Conservation (phyloP, 371 early-diverging fungal genomes). For the Mortierella sp. region DNA sequence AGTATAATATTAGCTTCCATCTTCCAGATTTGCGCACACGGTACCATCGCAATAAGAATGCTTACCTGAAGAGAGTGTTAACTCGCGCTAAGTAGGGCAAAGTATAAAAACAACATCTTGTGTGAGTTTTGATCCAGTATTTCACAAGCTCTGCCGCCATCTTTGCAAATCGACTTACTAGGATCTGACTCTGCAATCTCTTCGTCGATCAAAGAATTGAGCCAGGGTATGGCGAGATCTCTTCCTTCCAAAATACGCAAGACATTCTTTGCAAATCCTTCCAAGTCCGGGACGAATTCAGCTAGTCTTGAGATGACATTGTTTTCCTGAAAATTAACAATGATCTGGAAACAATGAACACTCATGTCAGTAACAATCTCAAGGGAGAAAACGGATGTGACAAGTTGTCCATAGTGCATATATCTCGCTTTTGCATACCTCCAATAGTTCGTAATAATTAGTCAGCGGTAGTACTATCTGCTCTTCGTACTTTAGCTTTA, state of each 20-base stretch:
- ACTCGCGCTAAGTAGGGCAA: constrained; percentile 21
- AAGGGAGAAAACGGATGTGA: background rate
- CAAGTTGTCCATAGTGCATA: background rate
- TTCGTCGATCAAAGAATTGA: constrained; percentile 68
- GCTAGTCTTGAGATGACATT: constrained; percentile 65
- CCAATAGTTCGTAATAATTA: constrained; percentile 55
- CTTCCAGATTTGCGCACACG: background rate
- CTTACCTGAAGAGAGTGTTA: constrained; percentile 51
- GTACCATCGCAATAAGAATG: background rate
- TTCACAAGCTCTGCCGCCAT: background rate
- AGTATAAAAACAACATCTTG: background rate
- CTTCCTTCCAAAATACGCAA: constrained; percentile 68
- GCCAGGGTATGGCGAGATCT: constrained; percentile 64
- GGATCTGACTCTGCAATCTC: constrained; percentile 68
- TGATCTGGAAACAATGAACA: constrained; percentile 24
- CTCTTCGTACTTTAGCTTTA: constrained; percentile 71
- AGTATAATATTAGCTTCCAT: background rate
- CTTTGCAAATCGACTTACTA: constrained; percentile 40
- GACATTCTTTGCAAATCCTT: constrained; percentile 68
- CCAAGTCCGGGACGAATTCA: constrained; percentile 60
- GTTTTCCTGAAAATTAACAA: constrained; percentile 62
- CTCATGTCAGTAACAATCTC: background rate
- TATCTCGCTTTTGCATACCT: constrained; percentile 27
- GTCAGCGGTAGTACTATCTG: constrained; percentile 62
- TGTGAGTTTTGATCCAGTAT: background rate